Percentiles rank a stretch among this genome's conserved stretches.
phyloP scores from a whole-genome alignment of 345 rosid species.

The Aurinia saxatilis region DNA sequence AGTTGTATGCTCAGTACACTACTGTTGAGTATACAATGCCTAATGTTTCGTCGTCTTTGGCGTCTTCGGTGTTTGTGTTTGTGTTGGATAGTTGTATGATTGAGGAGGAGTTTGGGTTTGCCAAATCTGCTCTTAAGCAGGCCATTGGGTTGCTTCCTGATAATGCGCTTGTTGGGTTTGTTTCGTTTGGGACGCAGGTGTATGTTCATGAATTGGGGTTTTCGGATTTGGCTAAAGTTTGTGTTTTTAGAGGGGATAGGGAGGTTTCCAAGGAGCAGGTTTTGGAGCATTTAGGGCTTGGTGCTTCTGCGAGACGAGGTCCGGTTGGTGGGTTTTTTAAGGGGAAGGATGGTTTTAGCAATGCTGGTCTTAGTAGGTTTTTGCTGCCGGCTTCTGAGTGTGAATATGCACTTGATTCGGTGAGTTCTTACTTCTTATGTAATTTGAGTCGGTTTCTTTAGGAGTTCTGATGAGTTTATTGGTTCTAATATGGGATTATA shows the following conservation, averaged over 20 bases:
- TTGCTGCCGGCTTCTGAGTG: slow-evolving; percentile 94
- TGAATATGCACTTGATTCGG: slow-evolving; percentile 79
- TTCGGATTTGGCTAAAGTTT: slow-evolving; percentile 86
- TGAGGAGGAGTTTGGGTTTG: slow-evolving; percentile 80
- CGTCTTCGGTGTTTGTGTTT: slow-evolving; percentile 70
- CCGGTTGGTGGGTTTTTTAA: slow-evolving; percentile 47
- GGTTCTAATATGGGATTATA: slow-evolving; percentile 19
- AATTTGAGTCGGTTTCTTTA: background rate
- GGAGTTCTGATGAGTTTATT: background rate
- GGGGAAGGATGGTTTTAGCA: slow-evolving; percentile 39
- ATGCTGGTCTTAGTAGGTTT: slow-evolving; percentile 58
- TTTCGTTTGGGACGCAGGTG: slow-evolving; percentile 89
- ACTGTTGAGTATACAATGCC: slow-evolving; percentile 67
- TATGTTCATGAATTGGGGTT: slow-evolving; percentile 94
- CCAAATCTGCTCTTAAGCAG: slow-evolving; percentile 67
- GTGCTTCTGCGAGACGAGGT: slow-evolving; percentile 52
- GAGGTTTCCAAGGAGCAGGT: slow-evolving; percentile 80
- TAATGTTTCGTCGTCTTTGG: slow-evolving; percentile 1
- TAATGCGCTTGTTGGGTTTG: slow-evolving; percentile 89
- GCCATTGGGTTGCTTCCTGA: slow-evolving; percentile 91
- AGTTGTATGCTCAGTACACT: slow-evolving; percentile 77
- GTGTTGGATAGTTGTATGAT: slow-evolving; percentile 92
- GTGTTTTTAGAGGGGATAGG: slow-evolving; percentile 79
- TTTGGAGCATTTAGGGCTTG: slow-evolving; percentile 86
- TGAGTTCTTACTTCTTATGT: slow-evolving; percentile 26